phyloP scores from a whole-genome alignment of 208 protist species.

The Acanthamoeba lugdunensis region DNA sequence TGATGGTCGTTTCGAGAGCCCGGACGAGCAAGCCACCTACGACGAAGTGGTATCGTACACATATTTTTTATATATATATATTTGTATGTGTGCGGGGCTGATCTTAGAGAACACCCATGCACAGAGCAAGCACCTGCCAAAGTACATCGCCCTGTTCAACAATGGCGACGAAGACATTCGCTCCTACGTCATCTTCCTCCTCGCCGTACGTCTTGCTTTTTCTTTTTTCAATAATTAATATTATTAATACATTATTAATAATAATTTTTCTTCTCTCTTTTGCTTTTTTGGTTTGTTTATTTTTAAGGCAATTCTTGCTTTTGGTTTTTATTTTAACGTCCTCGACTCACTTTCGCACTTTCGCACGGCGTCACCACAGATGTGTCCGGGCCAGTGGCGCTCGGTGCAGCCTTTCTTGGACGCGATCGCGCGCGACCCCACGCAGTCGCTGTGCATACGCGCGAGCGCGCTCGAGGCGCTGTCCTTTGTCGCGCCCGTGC shows the following conservation, averaged over 20 bases:
- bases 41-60: conserved; percentile 10
- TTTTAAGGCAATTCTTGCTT: too few species aligned
- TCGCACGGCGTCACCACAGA: neutral
- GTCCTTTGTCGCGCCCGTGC: neutral
- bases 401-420: neutral
- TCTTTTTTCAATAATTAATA: too few species aligned
- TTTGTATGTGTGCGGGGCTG: too few species aligned
- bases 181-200: neutral
- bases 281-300: too few species aligned
- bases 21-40: neutral
- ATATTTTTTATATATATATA: too few species aligned
- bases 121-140: neutral
- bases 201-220: neutral
- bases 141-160: conserved; percentile 1
- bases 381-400: conserved; percentile 1
- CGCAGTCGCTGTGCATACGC: neutral
- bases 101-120: too few species aligned
- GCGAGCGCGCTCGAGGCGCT: neutral
- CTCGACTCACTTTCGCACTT: neutral
- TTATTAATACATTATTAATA: too few species aligned
- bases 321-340: too few species aligned
- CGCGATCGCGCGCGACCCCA: neutral
- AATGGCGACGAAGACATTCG: neutral
- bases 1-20: neutral
- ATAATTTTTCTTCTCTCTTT: too few species aligned